Percentiles rank a stretch among this genome's conserved stretches.
phyloP scores from a whole-genome alignment of 2,329 filamentous ascomycete genomes.

The Aspergillus melleus region DNA sequence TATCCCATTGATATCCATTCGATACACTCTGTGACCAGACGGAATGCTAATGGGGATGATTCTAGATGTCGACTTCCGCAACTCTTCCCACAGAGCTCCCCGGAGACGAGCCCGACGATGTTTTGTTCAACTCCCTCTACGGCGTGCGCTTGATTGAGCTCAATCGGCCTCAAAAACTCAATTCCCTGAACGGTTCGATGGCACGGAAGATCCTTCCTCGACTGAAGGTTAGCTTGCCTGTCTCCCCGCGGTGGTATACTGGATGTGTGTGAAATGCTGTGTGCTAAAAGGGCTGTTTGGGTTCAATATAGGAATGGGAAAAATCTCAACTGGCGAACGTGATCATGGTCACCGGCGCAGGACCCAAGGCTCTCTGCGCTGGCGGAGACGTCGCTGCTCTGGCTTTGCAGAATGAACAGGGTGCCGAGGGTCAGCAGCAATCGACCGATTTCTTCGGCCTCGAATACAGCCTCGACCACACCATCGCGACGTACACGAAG shows the following conservation, averaged over 20 bases:
- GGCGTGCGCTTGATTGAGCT: conserved; percentile 90
- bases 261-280: neutral
- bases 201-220: conserved; percentile 88
- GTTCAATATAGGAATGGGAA: conserved; percentile 71
- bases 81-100: conserved; percentile 55
- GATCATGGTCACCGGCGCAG: conserved; percentile 86
- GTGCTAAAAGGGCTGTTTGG: conserved; percentile 16
- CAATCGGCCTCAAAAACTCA: conserved; percentile 88
- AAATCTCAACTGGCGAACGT: conserved; percentile 94
- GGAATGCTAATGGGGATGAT: neutral
- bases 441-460: conserved; percentile 86
- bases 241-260: neutral
- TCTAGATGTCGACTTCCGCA: conserved; percentile 45
- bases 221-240: conserved; percentile 54
- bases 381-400: conserved; percentile 86
- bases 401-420: conserved; percentile 69
- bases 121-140: conserved; percentile 85
- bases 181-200: conserved; percentile 93
- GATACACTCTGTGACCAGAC: neutral
- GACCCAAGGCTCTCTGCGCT: conserved; percentile 82
- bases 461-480: conserved; percentile 94
- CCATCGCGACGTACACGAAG: conserved; percentile 90
- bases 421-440: conserved; percentile 67
- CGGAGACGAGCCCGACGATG: conserved; percentile 80
- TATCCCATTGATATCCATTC: neutral